These are phyloP conservation scores for Rubus parviflorus DNA, from an alignment of 306 rosid species.

Conservation along the genomic window DNA sequence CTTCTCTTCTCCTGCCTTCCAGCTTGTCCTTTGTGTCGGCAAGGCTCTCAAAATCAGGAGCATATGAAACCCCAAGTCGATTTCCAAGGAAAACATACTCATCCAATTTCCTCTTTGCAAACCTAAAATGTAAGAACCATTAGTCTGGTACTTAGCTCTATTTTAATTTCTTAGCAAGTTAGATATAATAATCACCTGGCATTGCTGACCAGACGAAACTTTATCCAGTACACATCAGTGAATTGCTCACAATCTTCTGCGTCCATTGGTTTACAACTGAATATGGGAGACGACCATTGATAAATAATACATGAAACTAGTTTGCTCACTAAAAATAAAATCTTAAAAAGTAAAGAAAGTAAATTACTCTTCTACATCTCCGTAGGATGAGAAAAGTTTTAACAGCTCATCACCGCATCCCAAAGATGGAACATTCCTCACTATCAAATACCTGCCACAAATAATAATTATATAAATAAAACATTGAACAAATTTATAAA, in stretches of 20 bases:
- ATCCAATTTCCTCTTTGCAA: slow-evolving; percentile 84
- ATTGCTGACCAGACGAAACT: slow-evolving; percentile 66
- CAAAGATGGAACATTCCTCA: slow-evolving; percentile 77
- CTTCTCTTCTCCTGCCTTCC: slow-evolving; percentile 81
- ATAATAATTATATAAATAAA: background rate
- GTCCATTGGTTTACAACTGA: slow-evolving; percentile 90
- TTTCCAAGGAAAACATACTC: slow-evolving; percentile 83
- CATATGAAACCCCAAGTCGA: slow-evolving; percentile 68
- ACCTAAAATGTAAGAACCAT: slow-evolving; percentile 45
- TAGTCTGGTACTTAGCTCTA: background rate
- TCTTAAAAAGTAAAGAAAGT: background rate
- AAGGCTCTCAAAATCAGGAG: slow-evolving; percentile 73
- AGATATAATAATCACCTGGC: slow-evolving; percentile 57
- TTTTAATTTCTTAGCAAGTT: background rate
- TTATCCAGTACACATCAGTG: slow-evolving; percentile 89
- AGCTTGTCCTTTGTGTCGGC: slow-evolving; percentile 74
- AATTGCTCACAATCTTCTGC: slow-evolving; percentile 79
- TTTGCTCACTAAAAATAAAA: background rate
- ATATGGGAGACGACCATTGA: background rate
- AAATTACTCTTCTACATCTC: slow-evolving; percentile 75
- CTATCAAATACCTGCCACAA: slow-evolving; percentile 66
- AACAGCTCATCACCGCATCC: slow-evolving; percentile 81
- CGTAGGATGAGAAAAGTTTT: slow-evolving; percentile 67
- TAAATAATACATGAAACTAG: background rate
- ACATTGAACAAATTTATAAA: background rate